Evolutionary conservation across 768 basidiomycete species (phyloP), one percentile per base, ranked within the genome.

Genomic region (Lentinula detonsa): DNA sequence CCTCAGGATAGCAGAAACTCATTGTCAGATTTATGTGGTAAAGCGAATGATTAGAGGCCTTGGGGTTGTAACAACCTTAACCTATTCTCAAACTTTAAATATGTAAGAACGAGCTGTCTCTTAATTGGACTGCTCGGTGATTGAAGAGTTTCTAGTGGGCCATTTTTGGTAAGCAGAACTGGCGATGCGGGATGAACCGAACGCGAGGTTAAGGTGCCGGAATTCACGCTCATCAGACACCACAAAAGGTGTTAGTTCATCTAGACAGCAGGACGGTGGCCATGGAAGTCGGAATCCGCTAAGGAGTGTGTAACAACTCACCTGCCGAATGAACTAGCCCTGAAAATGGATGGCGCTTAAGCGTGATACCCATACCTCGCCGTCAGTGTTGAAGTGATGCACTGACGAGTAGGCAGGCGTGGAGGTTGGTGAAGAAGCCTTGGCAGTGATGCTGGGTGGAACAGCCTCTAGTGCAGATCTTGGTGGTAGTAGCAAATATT

Each of bases 41-140:
- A 86, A 87, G 85, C 86, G 86, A 90, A 90, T 90, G 88, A 89
- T 88, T 90, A 89, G 87, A 86, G 86, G 86, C 85, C 85, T 88
- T 87, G 86, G 85, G 88, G 87, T 84, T 82, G 85, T 85, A 88
- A 88, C 85, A 83, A 85, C 85, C 87, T 90, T 86, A 86, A 88
- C 86, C 87, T 81, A 84, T 81, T 79, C 83, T 85, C 84, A 81
- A 84, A 80, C 86, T 86, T 87, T 86, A 86, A 87, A 88, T 86
- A 86, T 85, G 85, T 86, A 87, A 87, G 87, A 85, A 84, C 84
- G 80, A 85, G 85, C 83, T 80, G 82, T 88, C 85, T 84, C 86
- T 88, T 88, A 78, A 83, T 81, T 86, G 85, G 78, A 87, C 85
- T 80, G 83, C 84, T 87, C 81, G 84, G 84, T 79, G 86, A 86